Percentiles rank a stretch among this genome's conserved stretches.
Conservation (phyloP, 176 grass and related monocot genomes). For the Cenchrus americanus region DNA sequence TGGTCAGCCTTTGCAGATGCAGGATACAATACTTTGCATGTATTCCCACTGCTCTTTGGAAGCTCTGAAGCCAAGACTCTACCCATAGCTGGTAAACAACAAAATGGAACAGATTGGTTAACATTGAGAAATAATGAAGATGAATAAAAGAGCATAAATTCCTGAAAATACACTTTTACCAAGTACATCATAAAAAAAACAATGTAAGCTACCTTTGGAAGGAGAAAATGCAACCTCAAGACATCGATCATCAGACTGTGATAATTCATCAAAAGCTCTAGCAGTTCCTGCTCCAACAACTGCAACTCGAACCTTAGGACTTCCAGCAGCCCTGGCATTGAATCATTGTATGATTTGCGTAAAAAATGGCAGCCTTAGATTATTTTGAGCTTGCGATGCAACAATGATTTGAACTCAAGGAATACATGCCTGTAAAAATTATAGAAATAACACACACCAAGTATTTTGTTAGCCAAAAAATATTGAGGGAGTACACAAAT, state of each 20-base stretch:
- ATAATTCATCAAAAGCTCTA: conserved; percentile 64
- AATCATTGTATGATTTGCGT: conserved; percentile 11
- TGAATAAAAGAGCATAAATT: background rate
- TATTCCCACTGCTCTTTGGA: conserved; percentile 52
- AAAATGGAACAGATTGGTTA: background rate
- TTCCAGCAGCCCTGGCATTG: conserved; percentile 71
- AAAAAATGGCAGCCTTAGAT: conserved; percentile 18
- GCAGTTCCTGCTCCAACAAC: conserved; percentile 87
- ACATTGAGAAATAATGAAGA: background rate
- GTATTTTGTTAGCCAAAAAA: background rate
- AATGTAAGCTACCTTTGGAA: conserved; percentile 74
- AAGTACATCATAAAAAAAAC: background rate
- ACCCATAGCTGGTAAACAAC: conserved; percentile 68
- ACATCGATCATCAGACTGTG: conserved; percentile 47
- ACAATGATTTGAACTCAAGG: background rate
- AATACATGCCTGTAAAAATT: background rate
- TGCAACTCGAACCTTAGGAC: conserved; percentile 79
- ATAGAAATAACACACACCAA: background rate
- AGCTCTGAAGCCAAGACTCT: conserved; percentile 81
- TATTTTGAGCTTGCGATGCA: background rate
- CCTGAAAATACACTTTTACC: background rate
- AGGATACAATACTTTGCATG: conserved; percentile 88
- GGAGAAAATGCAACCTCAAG: conserved; percentile 92
- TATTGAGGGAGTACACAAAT: conserved; percentile 11
- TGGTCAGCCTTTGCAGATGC: conserved; percentile 87